These are phyloP conservation scores for Tuber magnatum DNA, from an alignment of 495 filamentous ascomycete species.

Conservation along the genomic window DNA sequence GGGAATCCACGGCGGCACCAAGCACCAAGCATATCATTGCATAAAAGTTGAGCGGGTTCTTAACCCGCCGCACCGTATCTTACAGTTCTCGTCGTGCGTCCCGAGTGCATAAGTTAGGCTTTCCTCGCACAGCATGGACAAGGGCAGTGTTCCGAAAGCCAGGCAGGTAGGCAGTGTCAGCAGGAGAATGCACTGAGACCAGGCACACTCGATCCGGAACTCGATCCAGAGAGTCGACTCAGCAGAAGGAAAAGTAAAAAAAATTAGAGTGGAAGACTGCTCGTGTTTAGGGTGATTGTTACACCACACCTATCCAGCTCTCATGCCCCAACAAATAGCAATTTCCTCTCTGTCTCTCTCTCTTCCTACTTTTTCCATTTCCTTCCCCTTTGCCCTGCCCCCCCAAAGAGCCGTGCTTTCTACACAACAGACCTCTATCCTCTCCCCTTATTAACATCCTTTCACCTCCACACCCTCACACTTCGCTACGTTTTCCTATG, in stretches of 20 bases:
- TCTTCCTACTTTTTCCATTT: background rate
- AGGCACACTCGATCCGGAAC: background rate
- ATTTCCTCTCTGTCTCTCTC: background rate
- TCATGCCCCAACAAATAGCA: background rate
- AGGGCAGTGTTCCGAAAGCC: background rate
- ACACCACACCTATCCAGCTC: background rate
- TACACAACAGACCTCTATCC: slow-evolving; percentile 6
- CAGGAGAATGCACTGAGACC: background rate
- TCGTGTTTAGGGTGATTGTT: background rate
- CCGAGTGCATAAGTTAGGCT: background rate
- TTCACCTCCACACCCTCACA: background rate
- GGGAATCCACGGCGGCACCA: background rate
- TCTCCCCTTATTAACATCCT: background rate
- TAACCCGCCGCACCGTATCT: too few relatives aligned
- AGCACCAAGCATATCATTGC: background rate
- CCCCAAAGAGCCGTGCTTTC: background rate
- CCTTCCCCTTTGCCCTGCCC: slow-evolving; percentile 3
- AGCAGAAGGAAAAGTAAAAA: background rate
- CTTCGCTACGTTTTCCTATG: background rate
- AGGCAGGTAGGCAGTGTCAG: background rate
- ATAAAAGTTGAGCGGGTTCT: background rate
- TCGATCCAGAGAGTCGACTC: background rate
- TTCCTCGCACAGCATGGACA: background rate
- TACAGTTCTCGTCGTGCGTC: background rate
- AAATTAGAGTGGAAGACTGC: background rate